Base-by-base conservation (phyloP, 176 grass and related monocot genomes). In the Cenchrus purpureus region DNA sequence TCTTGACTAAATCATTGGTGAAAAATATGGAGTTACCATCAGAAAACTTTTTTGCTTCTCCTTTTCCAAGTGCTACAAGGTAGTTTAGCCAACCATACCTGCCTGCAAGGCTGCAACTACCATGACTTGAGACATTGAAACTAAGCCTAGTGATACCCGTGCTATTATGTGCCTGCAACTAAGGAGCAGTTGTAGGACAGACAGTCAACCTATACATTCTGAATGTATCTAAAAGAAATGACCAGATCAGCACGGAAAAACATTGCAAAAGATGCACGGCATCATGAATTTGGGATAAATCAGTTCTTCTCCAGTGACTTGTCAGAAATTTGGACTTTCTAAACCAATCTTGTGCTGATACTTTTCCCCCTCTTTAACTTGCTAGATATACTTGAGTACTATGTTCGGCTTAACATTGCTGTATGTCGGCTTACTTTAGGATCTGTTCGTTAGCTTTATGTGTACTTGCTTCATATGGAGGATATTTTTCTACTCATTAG, bases 71-170 rank as follows among this genome's bases (percentile, higher is more conserved):
- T 73, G 34, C 52, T 64, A 65, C 32, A 29, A 12, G 6, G 17
- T 45, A 55, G 56, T 11, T 80, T 56, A 80, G 32, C 49, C 48
- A 80, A 65, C 15, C 57, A 65, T 57, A 74, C 73, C 40, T 50
- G 58, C 49, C 17, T 79, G 68, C 10, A 10, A 46, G n/a, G 55
- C 22, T 66, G 28, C 87, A 84, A 49, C 59, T 74, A 80, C 76
- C 82, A 57, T 77, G 79, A 50, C 62, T 65, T 58, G 42, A 61
- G 71, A 75, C 66, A 28, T 16, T 0, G 5, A 74, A 69, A 79
- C 71, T 65, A 63, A 78, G 49, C 25, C 16, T 73, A 63, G 4
- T 61, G 52, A 19, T 59, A 68, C 59, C 19, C 8, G 12, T 16
- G 1, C 44, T 51, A 50, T 55, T 40, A 59, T 65, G 32, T 58